Evolutionary conservation across 306 rosid species (phyloP), one percentile per base, ranked within the genome.

Genomic region (Arachis hypogaea): DNA sequence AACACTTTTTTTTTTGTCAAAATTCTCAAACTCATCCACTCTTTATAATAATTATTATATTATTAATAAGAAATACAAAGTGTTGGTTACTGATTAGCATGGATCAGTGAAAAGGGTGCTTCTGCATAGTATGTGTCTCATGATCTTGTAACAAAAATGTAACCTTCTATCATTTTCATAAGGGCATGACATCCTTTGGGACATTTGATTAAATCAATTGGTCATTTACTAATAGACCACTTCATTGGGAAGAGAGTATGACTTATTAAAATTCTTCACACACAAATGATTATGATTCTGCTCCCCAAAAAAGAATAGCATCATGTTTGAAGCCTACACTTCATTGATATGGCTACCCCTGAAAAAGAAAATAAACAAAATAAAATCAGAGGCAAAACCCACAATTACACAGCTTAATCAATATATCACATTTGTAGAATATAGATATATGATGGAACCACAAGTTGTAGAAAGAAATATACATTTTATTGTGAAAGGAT

Each of bases 401-500:
- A 5, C 4, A 11, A 7, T 33, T 33, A 33, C 5, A 49, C 55
- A 49, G 7, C 55, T 11, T 11, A 4, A 10, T 11, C 10, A 2
- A 11, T 47, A 77, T 33, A 22, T 22, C 28, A 22, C 28, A 22
- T 22, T 22, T 22, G 28, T 22, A 22, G 28, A 22, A 22, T 22
- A 12, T 67, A 82, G 41, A 64, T 54, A 68, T 77, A 46, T 54
- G 56, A 58, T 30, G 60, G 56, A 68, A 11, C 11, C 51, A 68
- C 63, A 16, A 56, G 66, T 57, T 29, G 68, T 55, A 56, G 42
- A 57, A 29, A 12, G 70, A 61, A 52, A 63, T 36, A 59, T 69
- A 70, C 74, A 82, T 65, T 69, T 74, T 73, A 74, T 40, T 74
- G 29, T 5, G 43, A 50, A 76, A 62, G 59, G 56, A 74, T 16